Base-by-base conservation (phyloP, 106 monocot species). In the Dendrobium chrysotoxum region DNA sequence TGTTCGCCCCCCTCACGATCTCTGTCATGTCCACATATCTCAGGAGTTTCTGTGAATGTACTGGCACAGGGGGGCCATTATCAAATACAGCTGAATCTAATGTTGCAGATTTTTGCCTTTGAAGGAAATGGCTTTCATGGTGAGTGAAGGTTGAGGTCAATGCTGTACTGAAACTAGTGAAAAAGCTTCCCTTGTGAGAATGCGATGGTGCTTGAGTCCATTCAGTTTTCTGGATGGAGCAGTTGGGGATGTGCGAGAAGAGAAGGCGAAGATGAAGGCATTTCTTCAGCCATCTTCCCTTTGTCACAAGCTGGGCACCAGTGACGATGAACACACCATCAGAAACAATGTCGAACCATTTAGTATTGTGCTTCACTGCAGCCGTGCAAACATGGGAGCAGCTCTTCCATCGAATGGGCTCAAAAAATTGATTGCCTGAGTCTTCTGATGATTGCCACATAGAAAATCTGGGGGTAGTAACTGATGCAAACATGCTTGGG, bases 31-130 rank as follows among this genome's bases (percentile, higher is more conserved):
- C 96, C 21, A 93, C 93, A 85, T 87, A 96, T 45, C 83, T 91
- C 44, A 93, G 44, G 3, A 93, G 85, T 53, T 86, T 91, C 67
- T 83, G 79, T 6, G 90, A 91, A 13, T 87, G 91, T 4, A 93
- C 82, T 3, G 86, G 91, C 35, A 96, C 93, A 2, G 93, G 96
- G 0, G 93, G 96, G 7, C 96, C 96, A 18, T 93, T 93, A 13
- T 50, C 50, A 13, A 50, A 50, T 30, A 91, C 90, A 1, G 93
- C 93, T 0, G 96, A 96, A 78, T 91, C 93, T 73, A 96, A 72
- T 35, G 11, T 50, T 2, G 50, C 13, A 53, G 90, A 83, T 75
- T 87, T 92, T 28, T 81, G 80, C 86, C 82, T 87, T 30, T 80
- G 86, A 3, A 66, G 35, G 18, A 45, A 50, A n/a, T 77, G 75